Percentiles rank a stretch among this genome's conserved stretches.
Evolutionary conservation across 495 filamentous ascomycete species (phyloP).

Genomic region (Talaromyces thailandensis): DNA sequence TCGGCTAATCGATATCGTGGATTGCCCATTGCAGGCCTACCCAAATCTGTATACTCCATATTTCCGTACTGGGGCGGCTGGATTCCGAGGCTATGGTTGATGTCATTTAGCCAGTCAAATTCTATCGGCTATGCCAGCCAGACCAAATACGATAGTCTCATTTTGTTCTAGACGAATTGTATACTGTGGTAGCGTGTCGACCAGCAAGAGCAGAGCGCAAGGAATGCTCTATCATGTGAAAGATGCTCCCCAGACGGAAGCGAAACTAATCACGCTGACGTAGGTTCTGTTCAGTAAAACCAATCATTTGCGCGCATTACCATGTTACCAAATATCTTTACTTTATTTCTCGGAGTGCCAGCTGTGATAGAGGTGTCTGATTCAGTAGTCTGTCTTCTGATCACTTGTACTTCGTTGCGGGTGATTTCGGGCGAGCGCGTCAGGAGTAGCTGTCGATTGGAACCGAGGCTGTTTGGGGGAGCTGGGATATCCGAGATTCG

Average conservation of each 20-base stretch:
- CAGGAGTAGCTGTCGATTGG: neutral
- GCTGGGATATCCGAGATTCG: neutral
- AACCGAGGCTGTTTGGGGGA: slow-evolving; percentile 6
- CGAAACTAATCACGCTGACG: neutral
- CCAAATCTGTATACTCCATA: neutral
- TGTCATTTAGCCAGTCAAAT: neutral
- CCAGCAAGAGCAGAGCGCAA: neutral
- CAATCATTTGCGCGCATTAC: neutral
- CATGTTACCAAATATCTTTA: neutral
- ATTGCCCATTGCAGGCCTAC: neutral
- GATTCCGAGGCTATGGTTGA: neutral
- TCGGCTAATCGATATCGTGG: neutral
- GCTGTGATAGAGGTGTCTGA: neutral
- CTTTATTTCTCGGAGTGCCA: neutral
- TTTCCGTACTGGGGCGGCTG: neutral
- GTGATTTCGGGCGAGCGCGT: neutral
- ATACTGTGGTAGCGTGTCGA: neutral
- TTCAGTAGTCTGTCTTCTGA: neutral
- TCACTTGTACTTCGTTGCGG: neutral
- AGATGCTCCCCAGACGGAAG: neutral
- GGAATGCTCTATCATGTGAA: neutral
- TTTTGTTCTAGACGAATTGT: neutral
- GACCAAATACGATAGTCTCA: neutral
- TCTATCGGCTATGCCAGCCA: neutral
- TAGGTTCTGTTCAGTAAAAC: neutral